Base-by-base conservation (phyloP, 2,329 filamentous ascomycete species). In the Talaromyces sp. region DNA sequence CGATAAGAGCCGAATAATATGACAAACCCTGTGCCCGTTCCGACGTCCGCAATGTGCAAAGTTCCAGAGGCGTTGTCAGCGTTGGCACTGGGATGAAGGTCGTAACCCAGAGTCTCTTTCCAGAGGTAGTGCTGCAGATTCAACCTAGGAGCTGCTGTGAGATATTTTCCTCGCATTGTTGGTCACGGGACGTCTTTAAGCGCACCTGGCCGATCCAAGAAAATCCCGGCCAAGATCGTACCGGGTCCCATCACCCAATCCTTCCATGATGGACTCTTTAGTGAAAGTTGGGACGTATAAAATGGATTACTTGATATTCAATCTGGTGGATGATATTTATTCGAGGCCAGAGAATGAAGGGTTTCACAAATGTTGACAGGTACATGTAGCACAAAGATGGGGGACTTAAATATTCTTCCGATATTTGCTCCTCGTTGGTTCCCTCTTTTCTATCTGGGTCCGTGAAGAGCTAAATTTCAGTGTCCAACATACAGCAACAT, bases 171-270 rank as follows among this genome's bases (percentile, higher is more conserved):
- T 7, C 4, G 10, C 19, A 10, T 19, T 57, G 1, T 12, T 17
- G 26, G n/a, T 35, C 27, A 31, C 32, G 1, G 9, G 7, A 7
- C 32, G 14, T 14, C 14, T 17, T 3, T 9, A 31, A 24, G 29
- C 41, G 19, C 24, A 57, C 55, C 55, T 57, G 27, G 48, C 55
- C 8, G 55, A 57, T 51, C 43, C 55, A n/a, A 57, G 17, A 38
- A 57, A 57, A 43, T 57, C 55, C n/a, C 55, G 55, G 7, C 55
- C 55, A 51, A 57, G 55, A 43, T 57, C 55, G 29, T 57, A 57
- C 19, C 10, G 17, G 24, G 21, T 26, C 17, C 55, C 55, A 57
- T 31, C 29, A 10, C 29, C 41, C 24, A 57, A n/a, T 21, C 55
- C n/a, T 32, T 57, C 55, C 55, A 57, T 57, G 29, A n/a, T 57